Base-by-base conservation (phyloP, 2,329 filamentous ascomycete species). In the Aureobasidium sp. region DNA sequence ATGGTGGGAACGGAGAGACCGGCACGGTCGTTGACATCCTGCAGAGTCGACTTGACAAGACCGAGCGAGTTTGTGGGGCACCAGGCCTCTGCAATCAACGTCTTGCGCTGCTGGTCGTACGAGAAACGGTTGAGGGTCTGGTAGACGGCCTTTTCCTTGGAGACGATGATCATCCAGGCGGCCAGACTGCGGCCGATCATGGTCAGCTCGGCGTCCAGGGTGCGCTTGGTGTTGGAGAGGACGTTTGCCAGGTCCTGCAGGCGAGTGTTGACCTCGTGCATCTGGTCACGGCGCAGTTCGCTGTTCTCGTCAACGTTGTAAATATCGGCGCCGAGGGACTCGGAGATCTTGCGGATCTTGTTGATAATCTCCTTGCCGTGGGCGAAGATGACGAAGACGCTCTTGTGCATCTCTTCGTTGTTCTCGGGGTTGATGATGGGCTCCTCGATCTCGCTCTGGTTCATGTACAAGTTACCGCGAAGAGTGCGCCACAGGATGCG, bases 381-480 rank as follows among this genome's bases (percentile, higher is more conserved):
- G 14, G 94, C 94, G 70, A 99, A 99, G 75, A 99, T 99, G 72
- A 99, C 93, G 72, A 99, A 99, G 62, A 99, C 94, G 70, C 97
- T 99, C 86, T 99, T 99, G 80, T 89, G 86, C 69, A 95, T 83
- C 66, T 90, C 82, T 77, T 97, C 93, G 74, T 97, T 97, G 78
- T 86, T 96, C 72, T 88, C 84, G 17, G 94, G 93, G 75, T 99
- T 90, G 73, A 96, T 82, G 68, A 99, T 88, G 41, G 90, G 86
- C 74, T 99, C 93, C 8, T 91, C 87, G 65, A 99, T 99, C 81
- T 99, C 94, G 44, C 93, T 93, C 80, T 99, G 95, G 78, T 99
- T 99, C 94, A 99, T 99, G 82, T 97, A 99, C 66, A 99, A 80
- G 76, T 99, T 99, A 70, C 94, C 94, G 75, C 94, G 91, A 45